These are phyloP conservation scores for Noccaea caerulescens DNA, from an alignment of 345 rosid species.

Conservation along the genomic window DNA sequence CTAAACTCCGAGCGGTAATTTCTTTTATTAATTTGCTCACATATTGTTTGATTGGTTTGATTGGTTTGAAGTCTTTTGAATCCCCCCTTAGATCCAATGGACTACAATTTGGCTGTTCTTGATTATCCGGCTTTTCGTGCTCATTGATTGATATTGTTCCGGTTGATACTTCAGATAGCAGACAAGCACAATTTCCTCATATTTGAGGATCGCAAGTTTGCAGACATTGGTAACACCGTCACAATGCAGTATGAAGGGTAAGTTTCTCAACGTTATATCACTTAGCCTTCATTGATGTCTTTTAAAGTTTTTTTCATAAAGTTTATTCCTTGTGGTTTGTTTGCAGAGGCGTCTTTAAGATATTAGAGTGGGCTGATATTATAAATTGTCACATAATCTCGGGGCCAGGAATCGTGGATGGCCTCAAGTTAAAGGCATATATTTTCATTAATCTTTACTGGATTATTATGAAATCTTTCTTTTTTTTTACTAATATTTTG, in stretches of 20 bases:
- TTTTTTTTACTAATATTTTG: neutral
- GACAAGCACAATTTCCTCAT: constrained; percentile 83
- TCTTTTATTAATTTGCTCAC: neutral
- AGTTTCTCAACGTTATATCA: neutral
- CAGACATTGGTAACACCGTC: constrained; percentile 98
- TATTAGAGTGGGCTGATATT: constrained; percentile 96
- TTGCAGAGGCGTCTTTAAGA: constrained; percentile 78
- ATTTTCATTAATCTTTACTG: neutral
- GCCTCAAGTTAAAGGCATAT: constrained; percentile 82
- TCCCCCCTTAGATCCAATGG: neutral
- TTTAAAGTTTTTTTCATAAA: neutral
- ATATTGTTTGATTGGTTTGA: neutral
- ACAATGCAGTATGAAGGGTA: constrained; percentile 99
- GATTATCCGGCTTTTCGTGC: neutral
- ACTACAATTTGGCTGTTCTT: neutral
- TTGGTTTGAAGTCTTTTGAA: neutral
- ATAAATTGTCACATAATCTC: constrained; percentile 88
- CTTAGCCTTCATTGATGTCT: constrained; percentile 6
- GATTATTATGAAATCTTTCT: neutral
- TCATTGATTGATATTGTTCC: constrained; percentile 6
- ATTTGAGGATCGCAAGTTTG: constrained; percentile 98
- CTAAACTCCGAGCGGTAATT: constrained; percentile 77
- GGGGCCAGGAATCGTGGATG: constrained; percentile 95
- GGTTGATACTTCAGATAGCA: constrained; percentile 61
- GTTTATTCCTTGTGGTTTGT: neutral